phyloP scores from a whole-genome alignment of 176 grass and related monocot species.

The Eragrostis curvula region DNA sequence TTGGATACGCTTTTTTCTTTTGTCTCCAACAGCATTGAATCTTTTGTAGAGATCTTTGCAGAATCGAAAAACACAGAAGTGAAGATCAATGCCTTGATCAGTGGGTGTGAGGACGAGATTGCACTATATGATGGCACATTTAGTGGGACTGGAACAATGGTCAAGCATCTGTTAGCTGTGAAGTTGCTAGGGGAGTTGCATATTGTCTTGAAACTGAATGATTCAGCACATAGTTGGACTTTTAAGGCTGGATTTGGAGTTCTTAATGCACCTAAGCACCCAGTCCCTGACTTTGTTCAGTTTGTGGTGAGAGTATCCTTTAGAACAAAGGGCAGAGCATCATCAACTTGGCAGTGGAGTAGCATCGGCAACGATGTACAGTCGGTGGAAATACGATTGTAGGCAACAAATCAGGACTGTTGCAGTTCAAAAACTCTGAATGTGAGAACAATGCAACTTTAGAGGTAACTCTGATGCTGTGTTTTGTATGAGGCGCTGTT shows the following conservation, averaged over 20 bases:
- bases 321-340: slow-evolving; percentile 1
- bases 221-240: neutral
- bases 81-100: neutral
- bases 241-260: neutral
- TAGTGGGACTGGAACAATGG: neutral
- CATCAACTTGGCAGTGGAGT: neutral
- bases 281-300: neutral
- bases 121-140: slow-evolving; percentile 1
- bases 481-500: too few species aligned
- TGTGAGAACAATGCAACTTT: too few species aligned
- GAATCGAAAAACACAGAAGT: neutral
- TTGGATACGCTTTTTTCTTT: neutral
- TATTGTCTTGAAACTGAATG: neutral
- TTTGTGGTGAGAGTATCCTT: neutral
- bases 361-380: neutral
- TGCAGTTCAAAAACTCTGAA: too few species aligned
- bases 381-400: too few species aligned
- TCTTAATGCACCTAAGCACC: neutral
- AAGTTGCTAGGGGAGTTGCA: neutral
- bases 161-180: neutral
- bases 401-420: too few species aligned
- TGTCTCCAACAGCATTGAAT: neutral
- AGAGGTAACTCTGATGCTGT: too few species aligned
- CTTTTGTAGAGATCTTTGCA: neutral
- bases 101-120: neutral